phyloP scores from a whole-genome alignment of 2,329 filamentous ascomycete genomes.

The Hymenoscyphus fraxineus region DNA sequence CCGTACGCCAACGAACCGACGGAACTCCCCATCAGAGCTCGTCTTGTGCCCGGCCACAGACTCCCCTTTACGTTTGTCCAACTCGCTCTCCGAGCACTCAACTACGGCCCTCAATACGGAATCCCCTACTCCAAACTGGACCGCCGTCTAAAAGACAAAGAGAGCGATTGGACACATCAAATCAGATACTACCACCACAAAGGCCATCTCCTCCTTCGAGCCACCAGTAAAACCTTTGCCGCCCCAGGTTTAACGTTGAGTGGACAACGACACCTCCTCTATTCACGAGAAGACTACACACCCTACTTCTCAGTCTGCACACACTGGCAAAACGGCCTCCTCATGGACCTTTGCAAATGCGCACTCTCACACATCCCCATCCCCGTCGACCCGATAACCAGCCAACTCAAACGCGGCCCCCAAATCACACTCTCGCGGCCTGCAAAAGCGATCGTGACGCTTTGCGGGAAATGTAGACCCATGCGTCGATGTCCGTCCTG shows the following conservation, averaged over 20 bases:
- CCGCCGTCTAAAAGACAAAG: constrained; percentile 48
- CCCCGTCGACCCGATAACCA: constrained; percentile 36
- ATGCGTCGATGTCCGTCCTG: constrained; percentile 60
- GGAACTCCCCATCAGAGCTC: constrained; percentile 45
- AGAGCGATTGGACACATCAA: constrained; percentile 51
- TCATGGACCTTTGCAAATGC: constrained; percentile 60
- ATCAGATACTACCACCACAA: constrained; percentile 52
- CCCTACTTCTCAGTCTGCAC: constrained; percentile 60
- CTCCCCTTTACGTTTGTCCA: constrained; percentile 57
- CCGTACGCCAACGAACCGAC: constrained; percentile 49
- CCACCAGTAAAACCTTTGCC: constrained; percentile 52
- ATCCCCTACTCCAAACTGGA: constrained; percentile 44
- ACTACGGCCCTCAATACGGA: constrained; percentile 46
- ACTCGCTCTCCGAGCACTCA: constrained; percentile 47
- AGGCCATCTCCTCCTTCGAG: constrained; percentile 54
- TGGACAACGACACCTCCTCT: constrained; percentile 52
- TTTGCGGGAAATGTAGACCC: constrained; percentile 54
- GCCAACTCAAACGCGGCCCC: constrained; percentile 33
- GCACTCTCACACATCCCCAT: constrained; percentile 54
- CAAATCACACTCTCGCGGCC: constrained; percentile 14
- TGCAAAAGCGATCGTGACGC: constrained; percentile 42
- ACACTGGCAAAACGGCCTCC: constrained; percentile 58
- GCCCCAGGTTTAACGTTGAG: constrained; percentile 48
- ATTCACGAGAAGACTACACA: constrained; percentile 56
- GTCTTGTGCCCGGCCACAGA: constrained; percentile 51